A percentile compares a stretch with the other conserved stretches of the same genome.
Conservation (phyloP, 2,329 filamentous ascomycete genomes). For the Trichoderma citrinoviride region DNA sequence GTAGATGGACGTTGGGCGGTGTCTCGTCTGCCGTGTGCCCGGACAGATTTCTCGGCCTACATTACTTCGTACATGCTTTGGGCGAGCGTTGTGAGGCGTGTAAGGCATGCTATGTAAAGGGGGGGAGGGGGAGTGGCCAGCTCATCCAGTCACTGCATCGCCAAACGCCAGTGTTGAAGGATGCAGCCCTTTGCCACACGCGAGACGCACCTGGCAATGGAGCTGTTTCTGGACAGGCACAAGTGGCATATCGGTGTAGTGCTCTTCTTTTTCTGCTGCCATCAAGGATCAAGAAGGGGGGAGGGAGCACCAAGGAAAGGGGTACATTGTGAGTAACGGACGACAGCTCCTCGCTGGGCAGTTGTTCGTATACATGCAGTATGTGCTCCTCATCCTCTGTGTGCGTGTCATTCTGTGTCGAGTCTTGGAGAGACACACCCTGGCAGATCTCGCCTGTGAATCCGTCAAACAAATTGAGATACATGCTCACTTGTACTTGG, state of each 20-base stretch:
- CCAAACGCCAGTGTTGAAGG: constrained; percentile 3
- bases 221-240: background rate
- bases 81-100: no score
- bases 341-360: no score
- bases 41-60: constrained; percentile 1
- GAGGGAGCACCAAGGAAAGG: background rate
- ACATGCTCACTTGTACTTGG: no score
- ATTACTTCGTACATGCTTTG: background rate
- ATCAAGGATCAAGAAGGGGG: no score
- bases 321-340: background rate
- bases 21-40: constrained; percentile 14
- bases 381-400: no score
- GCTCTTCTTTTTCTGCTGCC: no score
- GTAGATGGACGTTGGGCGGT: background rate
- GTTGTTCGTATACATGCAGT: no score
- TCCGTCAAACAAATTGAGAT: background rate
- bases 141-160: constrained; percentile 18
- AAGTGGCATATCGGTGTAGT: background rate
- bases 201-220: background rate
- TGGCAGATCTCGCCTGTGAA: background rate
- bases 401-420: background rate
- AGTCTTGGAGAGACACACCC: background rate
- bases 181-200: constrained; percentile 13
- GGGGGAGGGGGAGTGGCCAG: constrained; percentile 9
- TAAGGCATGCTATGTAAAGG: background rate